Evolutionary conservation across 2,329 filamentous ascomycete genomes (phyloP).

Genomic region (Mycosphaerella sp.): DNA sequence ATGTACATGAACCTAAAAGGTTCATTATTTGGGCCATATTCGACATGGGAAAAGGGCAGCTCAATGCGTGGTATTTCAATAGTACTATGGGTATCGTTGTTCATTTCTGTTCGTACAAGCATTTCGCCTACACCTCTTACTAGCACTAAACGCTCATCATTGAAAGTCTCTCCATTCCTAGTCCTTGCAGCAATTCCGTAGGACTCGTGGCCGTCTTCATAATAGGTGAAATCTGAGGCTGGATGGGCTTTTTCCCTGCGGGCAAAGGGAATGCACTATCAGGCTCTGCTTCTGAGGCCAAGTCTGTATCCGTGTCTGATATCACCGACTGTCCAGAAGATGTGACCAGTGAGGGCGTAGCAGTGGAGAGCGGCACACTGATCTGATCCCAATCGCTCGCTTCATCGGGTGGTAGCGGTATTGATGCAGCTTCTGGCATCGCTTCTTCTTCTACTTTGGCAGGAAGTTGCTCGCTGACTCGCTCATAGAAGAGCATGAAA

Average conservation of each 20-base stretch:
- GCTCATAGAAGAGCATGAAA: constrained; percentile 97
- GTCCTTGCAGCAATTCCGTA: constrained; percentile 1
- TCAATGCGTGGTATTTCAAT: neutral
- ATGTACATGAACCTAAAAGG: too few relatives aligned
- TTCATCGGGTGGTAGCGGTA: constrained; percentile 19
- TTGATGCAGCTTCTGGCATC: constrained; percentile 12
- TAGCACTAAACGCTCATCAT: constrained; percentile 10
- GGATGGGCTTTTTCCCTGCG: neutral
- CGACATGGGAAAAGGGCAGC: neutral
- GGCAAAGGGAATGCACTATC: neutral
- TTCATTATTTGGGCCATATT: too few relatives aligned
- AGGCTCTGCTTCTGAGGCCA: neutral
- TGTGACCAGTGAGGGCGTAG: constrained; percentile 18
- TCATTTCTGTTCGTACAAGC: neutral
- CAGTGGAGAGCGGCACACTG: constrained; percentile 5
- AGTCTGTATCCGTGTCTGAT: constrained; percentile 18
- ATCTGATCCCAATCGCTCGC: constrained; percentile 18
- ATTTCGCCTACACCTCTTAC: neutral
- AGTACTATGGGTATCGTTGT: neutral
- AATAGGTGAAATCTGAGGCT: constrained; percentile 4
- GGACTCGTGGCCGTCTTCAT: constrained; percentile 6
- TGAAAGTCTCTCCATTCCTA: constrained; percentile 1
- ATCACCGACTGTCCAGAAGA: constrained; percentile 18
- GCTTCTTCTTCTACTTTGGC: neutral
- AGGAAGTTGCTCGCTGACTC: constrained; percentile 25